A percentile compares a stretch with the other conserved stretches of the same genome.
Evolutionary conservation across 495 filamentous ascomycete species (phyloP).

Genomic region (Xylaria scruposa): DNA sequence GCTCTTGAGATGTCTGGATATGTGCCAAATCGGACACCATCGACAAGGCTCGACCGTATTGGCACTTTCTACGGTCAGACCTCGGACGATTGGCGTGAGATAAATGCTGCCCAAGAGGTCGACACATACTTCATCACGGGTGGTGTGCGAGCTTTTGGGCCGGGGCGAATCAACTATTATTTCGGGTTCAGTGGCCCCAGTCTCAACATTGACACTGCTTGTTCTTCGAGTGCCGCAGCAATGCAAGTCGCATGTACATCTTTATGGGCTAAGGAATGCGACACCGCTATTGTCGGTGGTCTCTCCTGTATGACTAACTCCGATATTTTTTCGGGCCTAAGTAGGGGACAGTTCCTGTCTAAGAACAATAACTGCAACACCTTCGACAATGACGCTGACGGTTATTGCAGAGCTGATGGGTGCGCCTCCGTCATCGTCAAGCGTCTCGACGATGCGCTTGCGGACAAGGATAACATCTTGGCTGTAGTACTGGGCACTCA

Average conservation of each 20-base stretch:
- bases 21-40: conserved; percentile 84
- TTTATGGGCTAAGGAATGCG: conserved; percentile 80
- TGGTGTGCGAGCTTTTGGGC: conserved; percentile 84
- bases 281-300: conserved; percentile 85
- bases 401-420: conserved; percentile 78
- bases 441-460: conserved; percentile 73
- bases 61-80: conserved; percentile 94
- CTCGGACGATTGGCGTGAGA: conserved; percentile 90
- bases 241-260: conserved; percentile 85
- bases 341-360: conserved; percentile 82
- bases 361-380: conserved; percentile 81
- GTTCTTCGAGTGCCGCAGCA: conserved; percentile 83
- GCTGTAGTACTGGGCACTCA: conserved; percentile 70
- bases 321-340: conserved; percentile 84
- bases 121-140: conserved; percentile 95
- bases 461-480: conserved; percentile 76
- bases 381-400: conserved; percentile 77
- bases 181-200: conserved; percentile 90
- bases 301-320: conserved; percentile 81
- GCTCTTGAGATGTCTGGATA: conserved; percentile 92
- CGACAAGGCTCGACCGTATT: conserved; percentile 81
- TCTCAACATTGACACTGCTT: conserved; percentile 87
- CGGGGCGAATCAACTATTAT: conserved; percentile 84
- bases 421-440: conserved; percentile 77
- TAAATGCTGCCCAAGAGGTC: conserved; percentile 87